Base-by-base conservation (phyloP, 208 protist genomes). In the Porcisia deanei region DNA sequence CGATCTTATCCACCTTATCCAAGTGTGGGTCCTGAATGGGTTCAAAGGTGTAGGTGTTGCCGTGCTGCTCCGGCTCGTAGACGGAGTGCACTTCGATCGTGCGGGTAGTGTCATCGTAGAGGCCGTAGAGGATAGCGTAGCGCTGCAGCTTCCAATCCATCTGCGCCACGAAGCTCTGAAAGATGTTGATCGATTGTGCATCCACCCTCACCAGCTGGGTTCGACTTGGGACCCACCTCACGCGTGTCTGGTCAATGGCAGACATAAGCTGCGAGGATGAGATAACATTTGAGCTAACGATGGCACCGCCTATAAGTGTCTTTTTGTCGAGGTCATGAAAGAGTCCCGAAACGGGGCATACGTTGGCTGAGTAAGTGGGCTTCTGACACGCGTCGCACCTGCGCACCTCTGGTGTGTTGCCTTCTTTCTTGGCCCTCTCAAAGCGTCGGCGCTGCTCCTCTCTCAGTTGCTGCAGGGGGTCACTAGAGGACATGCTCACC, bases 61-160 rank as follows among this genome's bases (percentile, higher is more conserved):
- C 90, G 53, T 87, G 79, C 83, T 96, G 91, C 84, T 96, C 86
- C 0, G 92, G 92, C 79, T 97, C 94, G 75, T 97, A 97, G 7
- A 96, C 76, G 43, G 92, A 85, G 80, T 97, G 94, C 66, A 94
- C 88, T 73, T 96, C 89, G 22, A 96, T 63, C 12, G 75, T 82
- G 34, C 79, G 71, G 12, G 59, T 64, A 1, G 57, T 74, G 14
- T 30, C 74, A 58, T 94, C 85, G 81, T 91, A 92, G 10, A 69
- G 82, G 52, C 94, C 94, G 81, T 97, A 97, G 45, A 97, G 78
- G 53, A 96, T 87, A 45, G 91, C 94, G 79, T 95, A 95, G 16
- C 91, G 89, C 82, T 96, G 89, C 77, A 96, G 30, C 37, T 85
- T 80, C 90, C 92, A 95, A 61, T 92, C 84, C 64, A 91, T 79